Percentiles rank a stretch among this genome's conserved stretches.
Conservation (phyloP, 139 green algal species). For the Chlamydomonas urium region DNA sequence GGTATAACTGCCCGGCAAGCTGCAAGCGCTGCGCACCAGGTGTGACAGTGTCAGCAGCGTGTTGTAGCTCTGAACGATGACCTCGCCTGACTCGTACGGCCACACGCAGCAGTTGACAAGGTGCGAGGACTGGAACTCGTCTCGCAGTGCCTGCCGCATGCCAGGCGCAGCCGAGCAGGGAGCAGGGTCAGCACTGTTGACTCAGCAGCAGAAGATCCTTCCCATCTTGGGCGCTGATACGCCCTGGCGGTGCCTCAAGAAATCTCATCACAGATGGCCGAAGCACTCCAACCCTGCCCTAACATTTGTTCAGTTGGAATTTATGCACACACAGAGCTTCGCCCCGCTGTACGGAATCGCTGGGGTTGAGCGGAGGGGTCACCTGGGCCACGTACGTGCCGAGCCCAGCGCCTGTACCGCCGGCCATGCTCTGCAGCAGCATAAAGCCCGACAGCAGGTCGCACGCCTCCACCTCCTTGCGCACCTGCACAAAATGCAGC, state of each 20-base stretch:
- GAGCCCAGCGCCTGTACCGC: slow-evolving; percentile 77
- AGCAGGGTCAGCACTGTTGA: too few species aligned
- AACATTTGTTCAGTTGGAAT: too few species aligned
- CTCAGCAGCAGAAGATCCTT: too few species aligned
- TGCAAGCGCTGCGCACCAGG: too few species aligned
- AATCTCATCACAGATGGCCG: too few species aligned
- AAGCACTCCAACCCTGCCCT: too few species aligned
- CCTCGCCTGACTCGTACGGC: slow-evolving; percentile 34
- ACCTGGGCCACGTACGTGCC: slow-evolving; percentile 59
- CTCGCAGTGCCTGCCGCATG: slow-evolving; percentile 50
- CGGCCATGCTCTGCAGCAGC: slow-evolving; percentile 77
- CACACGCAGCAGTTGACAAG: slow-evolving; percentile 79
- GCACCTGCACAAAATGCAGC: slow-evolving; percentile 56
- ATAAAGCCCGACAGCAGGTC: slow-evolving; percentile 74
- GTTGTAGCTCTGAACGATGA: slow-evolving; percentile 73
- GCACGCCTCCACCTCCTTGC: slow-evolving; percentile 57
- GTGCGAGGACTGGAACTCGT: slow-evolving; percentile 59
- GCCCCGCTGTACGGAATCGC: too few species aligned
- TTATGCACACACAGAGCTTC: not conserved
- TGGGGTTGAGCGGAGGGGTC: not conserved
- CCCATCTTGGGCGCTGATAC: too few species aligned
- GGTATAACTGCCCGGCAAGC: too few species aligned
- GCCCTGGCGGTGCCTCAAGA: too few species aligned
- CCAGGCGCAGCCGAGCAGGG: too few species aligned
- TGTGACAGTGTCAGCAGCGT: slow-evolving; percentile 67